Conservation (phyloP, 305 asterid species). For the Plantago lanceolata region DNA sequence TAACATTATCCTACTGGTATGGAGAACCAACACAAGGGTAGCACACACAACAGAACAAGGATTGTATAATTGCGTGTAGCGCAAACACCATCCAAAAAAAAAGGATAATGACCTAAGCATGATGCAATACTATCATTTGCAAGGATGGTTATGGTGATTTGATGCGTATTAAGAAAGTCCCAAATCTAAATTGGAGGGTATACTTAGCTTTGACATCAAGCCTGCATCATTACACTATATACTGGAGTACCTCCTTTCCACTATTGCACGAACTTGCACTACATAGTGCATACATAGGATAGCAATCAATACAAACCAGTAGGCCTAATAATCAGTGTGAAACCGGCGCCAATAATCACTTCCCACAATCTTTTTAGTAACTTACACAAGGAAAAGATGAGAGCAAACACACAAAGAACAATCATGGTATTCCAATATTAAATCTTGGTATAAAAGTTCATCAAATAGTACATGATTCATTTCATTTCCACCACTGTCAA, state of each 20-base stretch:
- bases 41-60: too few relatives aligned
- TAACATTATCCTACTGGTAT: too few relatives aligned
- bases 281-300: too few relatives aligned
- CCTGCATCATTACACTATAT: slow-evolving; percentile 56
- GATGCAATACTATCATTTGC: slow-evolving; percentile 23
- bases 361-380: not conserved
- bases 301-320: too few relatives aligned
- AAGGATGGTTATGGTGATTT: slow-evolving; percentile 13
- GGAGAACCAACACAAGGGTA: too few relatives aligned
- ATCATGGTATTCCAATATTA: slow-evolving; percentile 20
- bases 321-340: slow-evolving; percentile 27
- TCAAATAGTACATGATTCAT: not conserved
- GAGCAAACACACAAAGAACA: slow-evolving; percentile 22
- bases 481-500: not conserved
- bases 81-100: too few relatives aligned
- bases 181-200: slow-evolving; percentile 34
- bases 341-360: slow-evolving; percentile 15
- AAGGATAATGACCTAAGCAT: slow-evolving; percentile 20
- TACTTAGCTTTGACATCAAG: slow-evolving; percentile 70
- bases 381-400: not conserved
- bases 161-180: slow-evolving; percentile 37
- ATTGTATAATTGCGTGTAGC: too few relatives aligned
- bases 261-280: not conserved
- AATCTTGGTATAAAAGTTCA: not conserved
- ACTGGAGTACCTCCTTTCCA: not conserved